Evolutionary conservation across 2,329 filamentous ascomycete genomes (phyloP).

Genomic region (Xylaria polymorpha): DNA sequence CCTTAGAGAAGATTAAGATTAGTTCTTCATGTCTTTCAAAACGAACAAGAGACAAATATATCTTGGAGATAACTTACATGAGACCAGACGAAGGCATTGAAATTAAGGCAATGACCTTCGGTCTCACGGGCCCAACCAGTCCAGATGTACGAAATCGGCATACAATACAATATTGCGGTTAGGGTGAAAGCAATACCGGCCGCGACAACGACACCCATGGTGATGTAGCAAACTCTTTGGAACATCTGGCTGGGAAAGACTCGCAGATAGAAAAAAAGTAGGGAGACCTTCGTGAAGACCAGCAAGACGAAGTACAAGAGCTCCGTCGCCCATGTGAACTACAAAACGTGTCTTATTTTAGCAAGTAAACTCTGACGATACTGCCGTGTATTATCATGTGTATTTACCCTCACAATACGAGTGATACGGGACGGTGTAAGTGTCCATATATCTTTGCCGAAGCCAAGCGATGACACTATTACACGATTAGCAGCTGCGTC

Average conservation of each 20-base stretch:
- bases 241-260: slow-evolving; percentile 30
- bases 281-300: slow-evolving; percentile 24
- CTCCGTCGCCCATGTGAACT: slow-evolving; percentile 34
- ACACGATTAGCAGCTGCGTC: slow-evolving; percentile 20
- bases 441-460: slow-evolving; percentile 36
- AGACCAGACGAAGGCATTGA: slow-evolving; percentile 32
- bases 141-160: slow-evolving; percentile 30
- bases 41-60: neutral
- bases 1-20: slow-evolving; percentile 19
- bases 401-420: slow-evolving; percentile 30
- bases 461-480: slow-evolving; percentile 30
- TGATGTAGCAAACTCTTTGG: slow-evolving; percentile 25
- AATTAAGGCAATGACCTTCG: slow-evolving; percentile 25
- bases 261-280: slow-evolving; percentile 34
- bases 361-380: slow-evolving; percentile 1
- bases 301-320: slow-evolving; percentile 29
- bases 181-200: slow-evolving; percentile 28
- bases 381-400: slow-evolving; percentile 9
- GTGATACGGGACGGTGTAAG: slow-evolving; percentile 27
- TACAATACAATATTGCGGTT: slow-evolving; percentile 28
- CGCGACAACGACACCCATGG: slow-evolving; percentile 30
- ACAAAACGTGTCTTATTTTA: slow-evolving; percentile 12
- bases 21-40: slow-evolving; percentile 12
- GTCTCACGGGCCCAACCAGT: slow-evolving; percentile 26
- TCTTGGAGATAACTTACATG: slow-evolving; percentile 23